Evolutionary conservation across 306 rosid species (phyloP).

Genomic region (Nissolia schottii): DNA sequence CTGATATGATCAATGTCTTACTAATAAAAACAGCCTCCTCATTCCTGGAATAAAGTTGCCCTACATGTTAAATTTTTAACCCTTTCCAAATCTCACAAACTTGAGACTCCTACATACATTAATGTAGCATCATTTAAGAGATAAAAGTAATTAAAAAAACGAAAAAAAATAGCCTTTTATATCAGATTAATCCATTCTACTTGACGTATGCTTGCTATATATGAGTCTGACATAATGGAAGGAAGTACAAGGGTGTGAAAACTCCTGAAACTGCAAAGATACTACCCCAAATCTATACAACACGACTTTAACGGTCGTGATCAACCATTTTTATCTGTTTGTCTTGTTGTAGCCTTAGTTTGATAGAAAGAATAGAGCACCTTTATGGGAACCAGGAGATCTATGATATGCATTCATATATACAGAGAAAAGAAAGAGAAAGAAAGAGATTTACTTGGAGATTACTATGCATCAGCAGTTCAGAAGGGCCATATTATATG

Average conservation of each 20-base stretch:
- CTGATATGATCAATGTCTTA: background rate
- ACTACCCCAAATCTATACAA: slow-evolving; percentile 1
- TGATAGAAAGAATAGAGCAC: background rate
- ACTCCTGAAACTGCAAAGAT: slow-evolving; percentile 17
- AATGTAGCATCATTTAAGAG: background rate
- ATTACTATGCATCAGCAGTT: background rate
- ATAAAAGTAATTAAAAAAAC: too few species aligned
- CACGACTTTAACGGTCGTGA: slow-evolving; percentile 32
- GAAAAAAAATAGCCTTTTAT: background rate
- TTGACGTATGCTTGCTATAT: slow-evolving; percentile 13
- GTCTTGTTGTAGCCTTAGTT: slow-evolving; percentile 26
- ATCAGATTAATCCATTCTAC: background rate
- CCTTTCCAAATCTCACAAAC: background rate
- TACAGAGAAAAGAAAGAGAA: background rate
- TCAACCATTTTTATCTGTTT: slow-evolving; percentile 20
- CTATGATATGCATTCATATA: background rate
- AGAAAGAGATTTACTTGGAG: background rate
- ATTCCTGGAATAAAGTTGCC: background rate
- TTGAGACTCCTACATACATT: background rate
- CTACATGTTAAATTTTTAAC: background rate
- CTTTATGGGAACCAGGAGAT: slow-evolving; percentile 23
- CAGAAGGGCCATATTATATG: background rate
- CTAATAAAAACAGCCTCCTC: background rate
- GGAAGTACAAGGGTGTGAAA: slow-evolving; percentile 32
- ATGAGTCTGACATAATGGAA: slow-evolving; percentile 23